Conservation (phyloP, 352 stramenopile species). For the Phytopythium helicoides region DNA sequence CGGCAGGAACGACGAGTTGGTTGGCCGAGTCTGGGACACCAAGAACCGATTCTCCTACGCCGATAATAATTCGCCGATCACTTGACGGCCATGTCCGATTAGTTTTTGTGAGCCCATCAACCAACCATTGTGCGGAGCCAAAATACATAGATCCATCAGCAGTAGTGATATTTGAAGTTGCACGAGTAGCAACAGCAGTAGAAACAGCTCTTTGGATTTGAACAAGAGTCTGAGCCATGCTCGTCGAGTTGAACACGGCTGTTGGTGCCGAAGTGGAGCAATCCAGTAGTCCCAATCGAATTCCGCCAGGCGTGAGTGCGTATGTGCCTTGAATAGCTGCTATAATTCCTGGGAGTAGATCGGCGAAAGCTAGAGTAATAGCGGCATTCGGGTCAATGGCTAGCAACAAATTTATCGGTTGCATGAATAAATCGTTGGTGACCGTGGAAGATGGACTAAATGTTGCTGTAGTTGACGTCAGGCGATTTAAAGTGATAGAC, state of each 20-base stretch:
- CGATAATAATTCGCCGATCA: conserved; percentile 18
- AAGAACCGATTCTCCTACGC: conserved; percentile 13
- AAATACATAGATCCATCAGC: conserved; percentile 1
- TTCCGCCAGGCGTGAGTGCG: conserved; percentile 10
- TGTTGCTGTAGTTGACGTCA: conserved; percentile 25
- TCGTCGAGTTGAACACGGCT: neutral
- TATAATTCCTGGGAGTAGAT: conserved; percentile 34
- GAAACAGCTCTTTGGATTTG: conserved; percentile 16
- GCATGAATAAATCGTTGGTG: conserved; percentile 15
- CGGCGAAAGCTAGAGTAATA: conserved; percentile 12
- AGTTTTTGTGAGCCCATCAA: neutral
- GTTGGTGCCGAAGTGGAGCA: conserved; percentile 12
- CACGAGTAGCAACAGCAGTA: conserved; percentile 7
- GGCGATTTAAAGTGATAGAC: conserved; percentile 30
- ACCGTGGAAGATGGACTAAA: conserved; percentile 17
- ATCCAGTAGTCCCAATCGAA: conserved; percentile 30
- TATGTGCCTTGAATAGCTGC: conserved; percentile 38
- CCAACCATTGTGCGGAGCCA: conserved; percentile 5
- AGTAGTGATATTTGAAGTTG: conserved; percentile 5
- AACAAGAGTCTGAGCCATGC: neutral
- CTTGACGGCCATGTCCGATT: conserved; percentile 19
- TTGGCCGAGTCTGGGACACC: neutral
- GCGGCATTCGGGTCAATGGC: conserved; percentile 32
- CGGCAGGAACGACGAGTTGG: neutral
- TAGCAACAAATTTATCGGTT: conserved; percentile 48